Conservation (phyloP, 768 basidiomycete species). For the Hortiboletus flavorubellus region DNA sequence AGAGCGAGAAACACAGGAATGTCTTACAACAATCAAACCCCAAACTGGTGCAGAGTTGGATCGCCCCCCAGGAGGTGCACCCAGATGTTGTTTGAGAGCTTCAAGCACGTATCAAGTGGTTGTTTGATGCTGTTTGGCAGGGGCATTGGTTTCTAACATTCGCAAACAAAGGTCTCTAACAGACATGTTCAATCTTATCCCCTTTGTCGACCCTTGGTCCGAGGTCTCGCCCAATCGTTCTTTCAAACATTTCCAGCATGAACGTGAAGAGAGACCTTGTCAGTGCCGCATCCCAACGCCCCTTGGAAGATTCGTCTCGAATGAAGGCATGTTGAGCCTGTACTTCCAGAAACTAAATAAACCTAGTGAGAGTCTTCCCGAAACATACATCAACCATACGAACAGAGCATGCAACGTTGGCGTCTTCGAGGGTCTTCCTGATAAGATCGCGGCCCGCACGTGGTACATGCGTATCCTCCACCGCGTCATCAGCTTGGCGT, state of each 20-base stretch:
- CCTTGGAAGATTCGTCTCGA: constrained; percentile 88
- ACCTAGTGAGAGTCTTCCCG: constrained; percentile 5
- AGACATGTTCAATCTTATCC: constrained; percentile 74
- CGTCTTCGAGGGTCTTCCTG: constrained; percentile 78
- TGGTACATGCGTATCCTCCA: constrained; percentile 89
- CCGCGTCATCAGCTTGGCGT: background rate
- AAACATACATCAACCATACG: constrained; percentile 25
- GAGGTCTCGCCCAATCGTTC: constrained; percentile 82
- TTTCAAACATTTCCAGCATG: constrained; percentile 93
- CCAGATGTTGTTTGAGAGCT: no score
- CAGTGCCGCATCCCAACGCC: constrained; percentile 93
- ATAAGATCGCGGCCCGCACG: constrained; percentile 84
- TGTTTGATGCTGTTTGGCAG: constrained; percentile 9
- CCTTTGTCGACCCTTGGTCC: constrained; percentile 54
- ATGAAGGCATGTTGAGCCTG: constrained; percentile 98
- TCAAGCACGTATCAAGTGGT: background rate
- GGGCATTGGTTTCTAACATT: constrained; percentile 1
- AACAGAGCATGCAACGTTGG: constrained; percentile 67
- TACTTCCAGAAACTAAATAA: constrained; percentile 80
- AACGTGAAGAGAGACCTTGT: constrained; percentile 75
- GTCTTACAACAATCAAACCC: background rate
- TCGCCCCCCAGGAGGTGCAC: no score
- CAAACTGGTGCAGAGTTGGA: background rate
- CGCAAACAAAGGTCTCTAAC: constrained; percentile 31
- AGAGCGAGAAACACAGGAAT: background rate